Conservation (phyloP, 371 early-diverging fungal species). For the Haplosporangium sp. region DNA sequence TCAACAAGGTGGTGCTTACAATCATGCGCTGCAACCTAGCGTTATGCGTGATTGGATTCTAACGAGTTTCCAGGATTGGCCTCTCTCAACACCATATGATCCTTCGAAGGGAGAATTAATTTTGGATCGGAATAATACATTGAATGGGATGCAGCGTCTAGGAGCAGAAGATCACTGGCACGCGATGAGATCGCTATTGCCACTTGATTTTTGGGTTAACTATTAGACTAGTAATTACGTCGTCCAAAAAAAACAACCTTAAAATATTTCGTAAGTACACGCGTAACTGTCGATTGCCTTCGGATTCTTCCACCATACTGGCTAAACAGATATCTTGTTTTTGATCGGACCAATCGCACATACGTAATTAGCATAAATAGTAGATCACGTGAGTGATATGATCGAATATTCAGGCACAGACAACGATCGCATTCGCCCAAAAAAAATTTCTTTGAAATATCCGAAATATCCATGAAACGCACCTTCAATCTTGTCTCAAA, state of each 20-base stretch:
- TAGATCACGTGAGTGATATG: conserved; percentile 3
- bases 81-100: conserved; percentile 57
- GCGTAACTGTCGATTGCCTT: conserved; percentile 5
- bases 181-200: conserved; percentile 73
- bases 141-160: conserved; percentile 60
- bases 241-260: neutral
- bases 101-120: conserved; percentile 43
- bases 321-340: neutral
- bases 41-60: conserved; percentile 55
- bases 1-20: conserved; percentile 28
- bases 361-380: conserved; percentile 10
- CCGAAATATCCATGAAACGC: too few relatives aligned
- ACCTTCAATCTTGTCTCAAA: neutral
- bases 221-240: conserved; percentile 66
- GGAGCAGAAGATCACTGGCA: conserved; percentile 75
- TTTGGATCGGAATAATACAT: conserved; percentile 61
- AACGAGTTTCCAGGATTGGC: conserved; percentile 35
- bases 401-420: neutral
- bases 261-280: neutral
- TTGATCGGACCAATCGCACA: conserved; percentile 27
- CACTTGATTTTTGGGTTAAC: conserved; percentile 75
- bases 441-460: neutral
- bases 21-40: conserved; percentile 44
- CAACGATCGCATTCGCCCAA: neutral
- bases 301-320: too few relatives aligned